Evolutionary conservation across 257 asterid genomes (phyloP).

Genomic region (Plantago major): DNA sequence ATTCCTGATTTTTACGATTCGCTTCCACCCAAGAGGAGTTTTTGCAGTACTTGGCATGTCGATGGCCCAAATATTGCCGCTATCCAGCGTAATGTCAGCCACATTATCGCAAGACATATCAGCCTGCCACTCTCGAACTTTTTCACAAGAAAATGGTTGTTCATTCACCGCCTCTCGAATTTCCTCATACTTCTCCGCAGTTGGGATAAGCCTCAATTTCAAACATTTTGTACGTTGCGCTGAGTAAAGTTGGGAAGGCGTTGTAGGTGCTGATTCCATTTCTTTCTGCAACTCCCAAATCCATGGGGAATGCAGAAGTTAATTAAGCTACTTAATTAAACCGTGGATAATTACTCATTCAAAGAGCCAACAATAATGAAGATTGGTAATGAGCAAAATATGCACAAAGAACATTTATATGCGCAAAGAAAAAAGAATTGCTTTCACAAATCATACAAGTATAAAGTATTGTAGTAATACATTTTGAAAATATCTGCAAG

Average conservation of each 20-base stretch:
- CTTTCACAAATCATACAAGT: too few species aligned
- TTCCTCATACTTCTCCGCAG: conserved; percentile 32
- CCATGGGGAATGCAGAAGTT: too few species aligned
- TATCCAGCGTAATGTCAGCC: conserved; percentile 32
- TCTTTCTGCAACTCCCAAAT: too few species aligned
- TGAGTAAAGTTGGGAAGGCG: background rate
- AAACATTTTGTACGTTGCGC: conserved; percentile 54
- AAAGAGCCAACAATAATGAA: too few species aligned
- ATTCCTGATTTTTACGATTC: conserved; percentile 31
- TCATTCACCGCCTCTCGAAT: conserved; percentile 28
- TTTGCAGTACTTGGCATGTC: conserved; percentile 35
- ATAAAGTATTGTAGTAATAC: too few species aligned
- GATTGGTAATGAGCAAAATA: too few species aligned
- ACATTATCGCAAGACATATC: conserved; percentile 42
- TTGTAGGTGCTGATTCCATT: too few species aligned
- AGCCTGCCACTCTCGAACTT: conserved; percentile 66
- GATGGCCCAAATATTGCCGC: conserved; percentile 34
- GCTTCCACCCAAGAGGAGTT: conserved; percentile 46
- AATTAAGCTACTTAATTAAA: too few species aligned
- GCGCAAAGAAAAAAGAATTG: too few species aligned
- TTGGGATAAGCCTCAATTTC: conserved; percentile 50
- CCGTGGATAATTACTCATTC: too few species aligned
- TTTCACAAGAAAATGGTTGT: conserved; percentile 45
- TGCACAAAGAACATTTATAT: too few species aligned
- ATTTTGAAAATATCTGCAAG: too few species aligned